These are phyloP conservation scores for Spirogloea muscicola DNA, from an alignment of 139 green algal genomes.

Conservation along the genomic window DNA sequence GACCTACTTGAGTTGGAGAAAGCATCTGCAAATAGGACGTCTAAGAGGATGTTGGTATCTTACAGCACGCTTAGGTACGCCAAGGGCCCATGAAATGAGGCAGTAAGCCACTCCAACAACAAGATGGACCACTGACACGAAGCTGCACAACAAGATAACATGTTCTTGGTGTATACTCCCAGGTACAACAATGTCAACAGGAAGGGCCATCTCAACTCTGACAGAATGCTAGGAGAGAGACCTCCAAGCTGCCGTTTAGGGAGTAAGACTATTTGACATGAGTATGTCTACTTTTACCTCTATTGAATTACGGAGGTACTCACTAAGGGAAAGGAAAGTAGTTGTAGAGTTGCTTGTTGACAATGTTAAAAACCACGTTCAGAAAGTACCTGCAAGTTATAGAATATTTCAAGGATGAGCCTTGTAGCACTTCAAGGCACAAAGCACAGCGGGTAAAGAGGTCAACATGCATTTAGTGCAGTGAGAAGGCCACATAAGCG, in stretches of 20 bases:
- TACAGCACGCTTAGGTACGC: conserved; percentile 45
- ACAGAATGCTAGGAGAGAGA: too few relatives aligned
- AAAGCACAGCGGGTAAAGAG: too few relatives aligned
- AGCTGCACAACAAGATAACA: conserved; percentile 25
- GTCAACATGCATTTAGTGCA: too few relatives aligned
- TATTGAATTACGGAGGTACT: too few relatives aligned
- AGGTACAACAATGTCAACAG: too few relatives aligned
- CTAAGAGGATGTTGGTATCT: conserved; percentile 7
- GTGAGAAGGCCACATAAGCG: too few relatives aligned
- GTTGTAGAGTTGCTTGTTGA: conserved; percentile 99
- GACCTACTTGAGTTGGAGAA: background rate
- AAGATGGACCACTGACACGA: conserved; percentile 52
- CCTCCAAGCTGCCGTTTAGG: too few relatives aligned
- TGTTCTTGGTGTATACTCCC: conserved; percentile 7
- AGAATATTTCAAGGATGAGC: too few relatives aligned
- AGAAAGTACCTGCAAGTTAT: conserved; percentile 82
- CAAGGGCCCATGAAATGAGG: conserved; percentile 45
- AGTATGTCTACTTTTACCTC: too few relatives aligned
- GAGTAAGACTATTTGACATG: too few relatives aligned
- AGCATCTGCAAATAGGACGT: background rate
- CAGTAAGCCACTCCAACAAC: conserved; percentile 51
- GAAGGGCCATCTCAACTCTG: too few relatives aligned
- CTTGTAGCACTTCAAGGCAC: too few relatives aligned
- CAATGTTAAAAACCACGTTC: conserved; percentile 98
- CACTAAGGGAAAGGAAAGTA: conserved; percentile 95